Conservation (phyloP, 1,284 basidiomycete species). For the Vanrija sp. region DNA sequence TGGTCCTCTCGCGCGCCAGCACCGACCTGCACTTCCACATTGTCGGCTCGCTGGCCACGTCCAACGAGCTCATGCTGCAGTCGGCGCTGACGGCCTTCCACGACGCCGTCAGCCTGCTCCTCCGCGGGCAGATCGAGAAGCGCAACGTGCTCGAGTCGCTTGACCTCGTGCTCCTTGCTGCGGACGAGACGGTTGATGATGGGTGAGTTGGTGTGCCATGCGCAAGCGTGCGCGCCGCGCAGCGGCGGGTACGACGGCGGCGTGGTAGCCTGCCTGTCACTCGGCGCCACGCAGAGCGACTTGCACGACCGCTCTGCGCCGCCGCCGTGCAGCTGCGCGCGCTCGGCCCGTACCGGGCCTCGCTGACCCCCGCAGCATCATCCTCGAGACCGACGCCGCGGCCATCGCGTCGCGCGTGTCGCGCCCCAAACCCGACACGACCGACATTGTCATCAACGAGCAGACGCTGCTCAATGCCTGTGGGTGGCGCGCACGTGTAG, state of each 20-base stretch:
- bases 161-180: constrained; percentile 84
- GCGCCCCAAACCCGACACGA: constrained; percentile 84
- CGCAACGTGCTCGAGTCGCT: constrained; percentile 90
- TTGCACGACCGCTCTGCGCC: too few species aligned
- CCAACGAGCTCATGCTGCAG: constrained; percentile 97
- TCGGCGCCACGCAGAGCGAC: too few species aligned
- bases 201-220: constrained; percentile 67
- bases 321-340: too few species aligned
- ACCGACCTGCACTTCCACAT: constrained; percentile 96
- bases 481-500: constrained; percentile 21
- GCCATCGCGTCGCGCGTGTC: constrained; percentile 94
- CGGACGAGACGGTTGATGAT: constrained; percentile 97
- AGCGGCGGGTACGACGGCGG: too few species aligned
- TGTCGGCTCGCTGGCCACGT: constrained; percentile 71
- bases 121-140: constrained; percentile 93
- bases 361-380: constrained; percentile 62
- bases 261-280: too few species aligned
- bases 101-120: constrained; percentile 78
- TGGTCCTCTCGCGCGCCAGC: constrained; percentile 90
- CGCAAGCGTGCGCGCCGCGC: too few species aligned
- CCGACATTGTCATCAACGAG: constrained; percentile 98
- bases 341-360: not conserved
- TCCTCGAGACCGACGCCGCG: constrained; percentile 92
- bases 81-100: constrained; percentile 76
- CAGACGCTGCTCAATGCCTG: constrained; percentile 87